phyloP scores from a whole-genome alignment of 768 basidiomycete species.

The Pholiota molesta region DNA sequence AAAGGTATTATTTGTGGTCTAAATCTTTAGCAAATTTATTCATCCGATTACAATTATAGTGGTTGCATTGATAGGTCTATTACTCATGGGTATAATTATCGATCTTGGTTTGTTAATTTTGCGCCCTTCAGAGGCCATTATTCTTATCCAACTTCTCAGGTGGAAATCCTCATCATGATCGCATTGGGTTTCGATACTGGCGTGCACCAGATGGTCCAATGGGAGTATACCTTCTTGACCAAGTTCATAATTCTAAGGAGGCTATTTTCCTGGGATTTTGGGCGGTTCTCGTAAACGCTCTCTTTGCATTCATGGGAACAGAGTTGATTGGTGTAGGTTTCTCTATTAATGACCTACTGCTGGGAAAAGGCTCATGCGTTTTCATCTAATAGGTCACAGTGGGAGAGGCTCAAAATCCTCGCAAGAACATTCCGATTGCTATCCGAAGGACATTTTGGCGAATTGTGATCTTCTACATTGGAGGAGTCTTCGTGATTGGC shows the following conservation, averaged over 20 bases:
- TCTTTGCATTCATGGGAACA: constrained; percentile 77
- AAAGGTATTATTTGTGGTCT: constrained; percentile 52
- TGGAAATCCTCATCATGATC: constrained; percentile 49
- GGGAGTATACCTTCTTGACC: constrained; percentile 50
- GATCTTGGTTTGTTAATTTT: constrained; percentile 53
- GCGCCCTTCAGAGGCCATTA: constrained; percentile 26
- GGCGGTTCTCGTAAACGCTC: constrained; percentile 69
- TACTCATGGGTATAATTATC: constrained; percentile 64
- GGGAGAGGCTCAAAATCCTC: constrained; percentile 70
- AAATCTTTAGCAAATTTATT: not conserved
- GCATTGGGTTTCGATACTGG: constrained; percentile 55
- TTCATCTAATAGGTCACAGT: constrained; percentile 39
- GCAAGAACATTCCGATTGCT: constrained; percentile 74
- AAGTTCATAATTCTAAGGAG: constrained; percentile 51
- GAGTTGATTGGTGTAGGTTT: constrained; percentile 74
- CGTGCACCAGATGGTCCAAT: constrained; percentile 54
- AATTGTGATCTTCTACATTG: constrained; percentile 63
- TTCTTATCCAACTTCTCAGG: constrained; percentile 37
- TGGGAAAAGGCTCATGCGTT: not conserved
- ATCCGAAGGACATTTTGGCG: constrained; percentile 67
- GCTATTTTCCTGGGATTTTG: constrained; percentile 73
- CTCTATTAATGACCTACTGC: not conserved
- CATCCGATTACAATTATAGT: constrained; percentile 30
- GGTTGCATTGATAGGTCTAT: constrained; percentile 47
- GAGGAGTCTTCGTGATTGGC: constrained; percentile 72